Conservation (phyloP, 2,329 filamentous ascomycete genomes). For the Sodiomyces alkalinus region DNA sequence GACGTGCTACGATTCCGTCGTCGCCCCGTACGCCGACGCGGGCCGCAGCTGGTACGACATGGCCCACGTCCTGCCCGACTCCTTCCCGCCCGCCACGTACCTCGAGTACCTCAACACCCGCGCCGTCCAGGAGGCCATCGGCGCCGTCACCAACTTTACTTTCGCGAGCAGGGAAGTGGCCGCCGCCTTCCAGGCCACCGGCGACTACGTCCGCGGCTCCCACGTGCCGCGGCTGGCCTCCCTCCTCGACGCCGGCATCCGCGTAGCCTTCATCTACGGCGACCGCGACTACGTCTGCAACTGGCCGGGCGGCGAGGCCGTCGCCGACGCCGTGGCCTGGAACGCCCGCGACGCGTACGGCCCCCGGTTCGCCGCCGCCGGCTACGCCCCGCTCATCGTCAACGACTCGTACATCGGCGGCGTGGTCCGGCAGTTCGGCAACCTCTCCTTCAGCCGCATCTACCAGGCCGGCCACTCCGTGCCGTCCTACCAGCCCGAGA, state of each 20-base stretch:
- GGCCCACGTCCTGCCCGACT: conserved; percentile 36
- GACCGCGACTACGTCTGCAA: conserved; percentile 50
- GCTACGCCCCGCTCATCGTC: conserved; percentile 57
- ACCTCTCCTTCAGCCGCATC: conserved; percentile 52
- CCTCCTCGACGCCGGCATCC: conserved; percentile 46
- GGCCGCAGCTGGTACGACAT: conserved; percentile 47
- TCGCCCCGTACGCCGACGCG: conserved; percentile 39
- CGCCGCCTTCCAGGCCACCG: conserved; percentile 30
- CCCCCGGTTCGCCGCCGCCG: conserved; percentile 44
- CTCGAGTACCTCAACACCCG: conserved; percentile 48
- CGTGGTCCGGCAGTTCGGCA: conserved; percentile 61
- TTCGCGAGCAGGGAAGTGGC: conserved; percentile 29
- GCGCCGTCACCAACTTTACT: conserved; percentile 43
- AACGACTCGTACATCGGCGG: conserved; percentile 56
- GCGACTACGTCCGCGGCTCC: conserved; percentile 49
- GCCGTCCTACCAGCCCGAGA: conserved; percentile 44
- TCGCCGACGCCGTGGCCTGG: conserved; percentile 47
- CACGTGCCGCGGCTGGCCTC: conserved; percentile 43
- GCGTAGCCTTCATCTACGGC: conserved; percentile 57
- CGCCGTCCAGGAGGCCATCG: conserved; percentile 36
- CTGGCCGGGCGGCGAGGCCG: conserved; percentile 61
- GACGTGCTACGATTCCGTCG: conserved; percentile 37
- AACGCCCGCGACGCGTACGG: conserved; percentile 30
- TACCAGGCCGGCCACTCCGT: conserved; percentile 53
- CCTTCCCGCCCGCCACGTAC: conserved; percentile 48